phyloP scores from a whole-genome alignment of 1,284 basidiomycete genomes.

The Cryptococcus wingfieldii region DNA sequence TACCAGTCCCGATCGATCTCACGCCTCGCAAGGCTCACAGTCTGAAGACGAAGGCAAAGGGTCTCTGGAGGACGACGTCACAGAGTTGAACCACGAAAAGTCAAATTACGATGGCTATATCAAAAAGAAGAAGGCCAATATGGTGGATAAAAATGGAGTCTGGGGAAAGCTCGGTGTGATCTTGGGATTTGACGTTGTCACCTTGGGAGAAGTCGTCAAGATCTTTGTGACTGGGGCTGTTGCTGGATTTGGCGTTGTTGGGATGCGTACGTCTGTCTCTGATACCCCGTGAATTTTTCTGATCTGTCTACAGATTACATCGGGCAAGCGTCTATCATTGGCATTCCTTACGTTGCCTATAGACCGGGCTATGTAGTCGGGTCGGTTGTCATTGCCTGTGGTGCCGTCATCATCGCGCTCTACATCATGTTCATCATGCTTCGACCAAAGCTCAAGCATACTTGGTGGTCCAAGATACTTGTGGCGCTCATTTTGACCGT shows the following conservation, averaged over 20 bases:
- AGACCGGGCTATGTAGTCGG: slow-evolving; percentile 45
- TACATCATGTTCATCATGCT: slow-evolving; percentile 54
- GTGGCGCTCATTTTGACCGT: slow-evolving; percentile 48
- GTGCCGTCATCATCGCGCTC: slow-evolving; percentile 48
- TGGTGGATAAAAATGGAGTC: not conserved
- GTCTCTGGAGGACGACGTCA: not conserved
- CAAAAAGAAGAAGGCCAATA: not conserved
- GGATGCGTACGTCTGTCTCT: slow-evolving; percentile 47
- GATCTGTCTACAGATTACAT: slow-evolving; percentile 46
- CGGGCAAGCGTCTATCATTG: slow-evolving; percentile 50
- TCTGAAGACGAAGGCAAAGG: not conserved
- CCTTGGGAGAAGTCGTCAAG: slow-evolving; percentile 44
- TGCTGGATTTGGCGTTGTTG: slow-evolving; percentile 50
- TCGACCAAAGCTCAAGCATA: slow-evolving; percentile 51
- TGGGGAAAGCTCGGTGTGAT: slow-evolving; percentile 21
- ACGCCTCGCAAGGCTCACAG: not conserved
- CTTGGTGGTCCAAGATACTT: slow-evolving; percentile 46
- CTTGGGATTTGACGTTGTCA: slow-evolving; percentile 47
- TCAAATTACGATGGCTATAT: not conserved
- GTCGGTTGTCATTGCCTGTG: slow-evolving; percentile 50
- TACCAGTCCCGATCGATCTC: not conserved
- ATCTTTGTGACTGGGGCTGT: slow-evolving; percentile 48
- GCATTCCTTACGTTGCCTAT: slow-evolving; percentile 49
- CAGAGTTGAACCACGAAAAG: not conserved
- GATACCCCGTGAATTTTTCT: not conserved